Percentiles rank a stretch among this genome's conserved stretches.
These are phyloP conservation scores for Neonectria coccinea DNA, from an alignment of 2,329 filamentous ascomycete species.

Conservation along the genomic window DNA sequence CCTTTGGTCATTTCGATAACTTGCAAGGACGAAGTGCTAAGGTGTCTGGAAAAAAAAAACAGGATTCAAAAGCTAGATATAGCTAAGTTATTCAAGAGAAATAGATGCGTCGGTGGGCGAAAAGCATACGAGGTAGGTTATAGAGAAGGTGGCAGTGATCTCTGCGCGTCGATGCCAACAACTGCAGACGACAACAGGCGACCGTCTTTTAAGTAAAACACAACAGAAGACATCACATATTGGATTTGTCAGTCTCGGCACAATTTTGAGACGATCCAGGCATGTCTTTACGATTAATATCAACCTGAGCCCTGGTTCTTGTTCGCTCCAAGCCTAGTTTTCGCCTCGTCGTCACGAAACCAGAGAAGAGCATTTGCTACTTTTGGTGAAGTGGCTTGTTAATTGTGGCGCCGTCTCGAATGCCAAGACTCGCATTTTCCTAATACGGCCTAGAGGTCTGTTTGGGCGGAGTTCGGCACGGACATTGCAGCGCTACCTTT, in stretches of 20 bases:
- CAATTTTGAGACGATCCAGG: not conserved
- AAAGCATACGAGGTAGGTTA: not conserved
- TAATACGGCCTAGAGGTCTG: not conserved
- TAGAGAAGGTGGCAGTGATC: not conserved
- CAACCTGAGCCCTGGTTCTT: not conserved
- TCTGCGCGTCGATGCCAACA: not conserved
- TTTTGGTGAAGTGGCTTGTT: conserved; percentile 5
- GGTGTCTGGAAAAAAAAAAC: not conserved
- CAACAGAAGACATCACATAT: too few relatives aligned
- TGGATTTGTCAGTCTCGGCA: conserved; percentile 4
- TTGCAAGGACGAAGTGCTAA: not conserved
- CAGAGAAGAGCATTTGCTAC: not conserved
- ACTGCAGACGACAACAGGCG: not conserved
- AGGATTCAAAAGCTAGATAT: too few relatives aligned
- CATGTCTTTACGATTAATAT: too few relatives aligned
- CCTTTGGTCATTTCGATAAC: conserved; percentile 3
- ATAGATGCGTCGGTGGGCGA: not conserved
- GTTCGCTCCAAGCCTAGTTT: not conserved
- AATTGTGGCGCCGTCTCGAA: not conserved
- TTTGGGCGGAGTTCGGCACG: not conserved
- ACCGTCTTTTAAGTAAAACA: not conserved
- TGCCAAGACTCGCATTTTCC: not conserved
- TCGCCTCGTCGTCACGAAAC: not conserved
- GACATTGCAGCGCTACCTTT: not conserved
- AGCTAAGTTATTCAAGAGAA: not conserved